Evolutionary conservation across 2,329 filamentous ascomycete species (phyloP).

Genomic region (Piedraia hortae): DNA sequence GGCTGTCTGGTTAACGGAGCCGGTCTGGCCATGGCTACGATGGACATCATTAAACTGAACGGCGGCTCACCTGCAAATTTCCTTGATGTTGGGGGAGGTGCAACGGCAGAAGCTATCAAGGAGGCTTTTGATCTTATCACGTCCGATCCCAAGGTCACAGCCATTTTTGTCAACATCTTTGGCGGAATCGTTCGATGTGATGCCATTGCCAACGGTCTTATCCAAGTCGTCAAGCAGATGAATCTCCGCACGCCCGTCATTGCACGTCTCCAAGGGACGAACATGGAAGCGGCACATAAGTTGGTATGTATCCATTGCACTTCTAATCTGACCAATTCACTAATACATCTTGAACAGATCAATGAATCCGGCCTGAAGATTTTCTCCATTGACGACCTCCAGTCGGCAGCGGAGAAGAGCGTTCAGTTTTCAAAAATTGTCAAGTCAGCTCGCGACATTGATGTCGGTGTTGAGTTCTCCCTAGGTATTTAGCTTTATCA

Average conservation of each 20-base stretch:
- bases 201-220: slow-evolving; percentile 84
- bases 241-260: slow-evolving; percentile 94
- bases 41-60: slow-evolving; percentile 99
- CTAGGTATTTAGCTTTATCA: slow-evolving; percentile 58
- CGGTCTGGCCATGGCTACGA: slow-evolving; percentile 97
- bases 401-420: slow-evolving; percentile 88
- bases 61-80: slow-evolving; percentile 92
- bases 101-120: slow-evolving; percentile 86
- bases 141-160: slow-evolving; percentile 88
- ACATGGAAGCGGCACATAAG: slow-evolving; percentile 83
- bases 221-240: slow-evolving; percentile 81
- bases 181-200: slow-evolving; percentile 96
- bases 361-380: slow-evolving; percentile 98
- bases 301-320: slow-evolving; percentile 12
- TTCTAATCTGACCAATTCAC: neutral
- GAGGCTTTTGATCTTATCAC: slow-evolving; percentile 97
- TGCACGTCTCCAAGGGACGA: slow-evolving; percentile 89
- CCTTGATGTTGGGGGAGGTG: slow-evolving; percentile 92
- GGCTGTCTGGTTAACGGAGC: slow-evolving; percentile 97
- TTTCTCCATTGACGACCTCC: slow-evolving; percentile 95
- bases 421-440: slow-evolving; percentile 98
- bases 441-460: slow-evolving; percentile 92
- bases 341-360: slow-evolving; percentile 21
- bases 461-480: slow-evolving; percentile 86
- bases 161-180: slow-evolving; percentile 99